Evolutionary conservation across 2,329 filamentous ascomycete species (phyloP).

Genomic region (Trichophyton schoenleinii): DNA sequence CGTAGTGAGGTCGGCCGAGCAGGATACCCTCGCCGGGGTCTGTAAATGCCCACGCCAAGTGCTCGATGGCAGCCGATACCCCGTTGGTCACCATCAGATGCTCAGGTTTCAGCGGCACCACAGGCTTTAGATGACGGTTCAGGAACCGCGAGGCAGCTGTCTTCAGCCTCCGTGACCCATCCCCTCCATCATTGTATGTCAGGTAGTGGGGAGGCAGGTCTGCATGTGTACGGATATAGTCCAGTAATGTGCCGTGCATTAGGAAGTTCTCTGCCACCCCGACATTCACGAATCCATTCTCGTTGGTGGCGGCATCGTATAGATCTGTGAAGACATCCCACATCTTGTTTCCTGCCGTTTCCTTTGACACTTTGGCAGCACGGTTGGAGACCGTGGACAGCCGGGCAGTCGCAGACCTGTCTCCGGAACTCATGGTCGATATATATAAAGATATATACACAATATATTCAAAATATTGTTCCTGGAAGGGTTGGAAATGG

Average conservation of each 20-base stretch:
- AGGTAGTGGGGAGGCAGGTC: constrained; percentile 25
- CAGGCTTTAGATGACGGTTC: constrained; percentile 30
- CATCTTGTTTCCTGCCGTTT: constrained; percentile 17
- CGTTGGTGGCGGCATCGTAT: constrained; percentile 33
- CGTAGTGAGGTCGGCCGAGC: constrained; percentile 36
- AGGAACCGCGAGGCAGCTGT: constrained; percentile 31
- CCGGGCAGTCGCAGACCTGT: neutral
- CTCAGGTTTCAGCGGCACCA: constrained; percentile 20
- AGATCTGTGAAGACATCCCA: constrained; percentile 37
- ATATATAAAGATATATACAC: neutral
- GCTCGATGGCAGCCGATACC: constrained; percentile 32
- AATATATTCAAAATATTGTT: neutral
- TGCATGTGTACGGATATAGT: constrained; percentile 29
- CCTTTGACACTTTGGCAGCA: constrained; percentile 11
- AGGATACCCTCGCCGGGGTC: constrained; percentile 37
- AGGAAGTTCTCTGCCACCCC: constrained; percentile 27
- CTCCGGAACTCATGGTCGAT: neutral
- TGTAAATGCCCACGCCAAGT: constrained; percentile 32
- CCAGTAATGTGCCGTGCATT: constrained; percentile 28
- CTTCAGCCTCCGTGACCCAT: constrained; percentile 29
- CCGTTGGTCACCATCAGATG: constrained; percentile 22
- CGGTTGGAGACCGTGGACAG: constrained; percentile 8
- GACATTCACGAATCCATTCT: constrained; percentile 23
- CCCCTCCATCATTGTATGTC: constrained; percentile 31
- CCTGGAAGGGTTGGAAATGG: neutral